These are phyloP conservation scores for Botrytis fabae DNA, from an alignment of 2,329 filamentous ascomycete species.

Conservation along the genomic window DNA sequence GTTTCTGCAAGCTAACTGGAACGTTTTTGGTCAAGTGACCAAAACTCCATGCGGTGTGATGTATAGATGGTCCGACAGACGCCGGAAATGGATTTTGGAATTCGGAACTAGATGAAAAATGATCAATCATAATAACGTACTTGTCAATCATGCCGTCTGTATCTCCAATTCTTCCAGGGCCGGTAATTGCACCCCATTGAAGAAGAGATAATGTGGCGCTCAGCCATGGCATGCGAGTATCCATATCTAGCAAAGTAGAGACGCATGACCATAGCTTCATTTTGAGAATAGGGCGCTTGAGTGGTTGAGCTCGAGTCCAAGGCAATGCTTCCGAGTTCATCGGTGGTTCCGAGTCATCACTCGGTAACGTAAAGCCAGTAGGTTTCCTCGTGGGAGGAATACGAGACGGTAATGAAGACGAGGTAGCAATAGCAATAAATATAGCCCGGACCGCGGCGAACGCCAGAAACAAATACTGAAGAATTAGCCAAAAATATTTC, in stretches of 20 bases:
- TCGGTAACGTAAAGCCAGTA: constrained; percentile 32
- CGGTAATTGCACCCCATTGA: constrained; percentile 71
- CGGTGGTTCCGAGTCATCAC: constrained; percentile 32
- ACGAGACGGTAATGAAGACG: constrained; percentile 65
- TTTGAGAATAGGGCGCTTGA: constrained; percentile 55
- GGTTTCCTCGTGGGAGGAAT: constrained; percentile 38
- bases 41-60: constrained; percentile 26
- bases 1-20: constrained; percentile 38
- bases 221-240: constrained; percentile 88
- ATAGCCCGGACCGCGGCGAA: constrained; percentile 66
- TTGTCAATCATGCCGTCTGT: constrained; percentile 82
- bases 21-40: constrained; percentile 52
- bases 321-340: constrained; percentile 26
- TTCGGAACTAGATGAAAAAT: constrained; percentile 14
- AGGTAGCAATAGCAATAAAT: constrained; percentile 63
- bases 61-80: constrained; percentile 24
- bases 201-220: constrained; percentile 71
- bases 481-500: constrained; percentile 50
- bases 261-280: constrained; percentile 78
- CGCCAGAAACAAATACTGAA: constrained; percentile 51
- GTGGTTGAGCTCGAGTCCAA: constrained; percentile 26
- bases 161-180: constrained; percentile 73
- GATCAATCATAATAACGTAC: constrained; percentile 52
- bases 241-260: constrained; percentile 70
- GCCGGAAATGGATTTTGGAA: constrained; percentile 14